These are phyloP conservation scores for Nitzschia palea DNA, from an alignment of 108 stramenopile species.

Conservation along the genomic window DNA sequence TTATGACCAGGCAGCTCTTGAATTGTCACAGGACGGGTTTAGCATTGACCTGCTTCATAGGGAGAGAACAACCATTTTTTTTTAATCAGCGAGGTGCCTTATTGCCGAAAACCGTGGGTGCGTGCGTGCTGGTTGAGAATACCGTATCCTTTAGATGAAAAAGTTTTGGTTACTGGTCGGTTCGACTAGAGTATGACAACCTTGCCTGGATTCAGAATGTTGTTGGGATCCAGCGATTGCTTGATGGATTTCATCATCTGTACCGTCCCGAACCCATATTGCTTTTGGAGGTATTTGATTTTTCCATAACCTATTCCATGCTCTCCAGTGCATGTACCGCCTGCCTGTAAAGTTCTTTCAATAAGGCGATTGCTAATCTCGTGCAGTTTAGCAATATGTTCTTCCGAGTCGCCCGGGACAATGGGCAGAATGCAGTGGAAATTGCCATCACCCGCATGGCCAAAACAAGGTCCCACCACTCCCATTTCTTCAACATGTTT, in stretches of 20 bases:
- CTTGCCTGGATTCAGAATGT: slow-evolving; percentile 95
- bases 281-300: slow-evolving; percentile 70
- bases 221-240: slow-evolving; percentile 82
- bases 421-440: slow-evolving; percentile 92
- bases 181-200: slow-evolving; percentile 40
- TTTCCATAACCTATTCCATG: slow-evolving; percentile 97
- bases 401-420: slow-evolving; percentile 59
- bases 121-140: too few relatives aligned
- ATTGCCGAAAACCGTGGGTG: too few relatives aligned
- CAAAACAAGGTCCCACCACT: slow-evolving; percentile 89
- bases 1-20: too few relatives aligned
- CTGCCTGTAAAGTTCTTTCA: slow-evolving; percentile 61
- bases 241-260: slow-evolving; percentile 87
- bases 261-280: slow-evolving; percentile 85
- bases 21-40: too few relatives aligned
- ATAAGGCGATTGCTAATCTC: slow-evolving; percentile 67
- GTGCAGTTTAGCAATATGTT: slow-evolving; percentile 65
- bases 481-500: slow-evolving; percentile 60
- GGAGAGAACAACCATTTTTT: too few relatives aligned
- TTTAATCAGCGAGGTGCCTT: too few relatives aligned
- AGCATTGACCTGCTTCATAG: too few relatives aligned
- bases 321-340: slow-evolving; percentile 98
- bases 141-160: too few relatives aligned
- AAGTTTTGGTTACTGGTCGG: too few relatives aligned
- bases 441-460: slow-evolving; percentile 98